Base-by-base conservation (phyloP, 2,329 filamentous ascomycete species). In the Leptographium flavum region DNA sequence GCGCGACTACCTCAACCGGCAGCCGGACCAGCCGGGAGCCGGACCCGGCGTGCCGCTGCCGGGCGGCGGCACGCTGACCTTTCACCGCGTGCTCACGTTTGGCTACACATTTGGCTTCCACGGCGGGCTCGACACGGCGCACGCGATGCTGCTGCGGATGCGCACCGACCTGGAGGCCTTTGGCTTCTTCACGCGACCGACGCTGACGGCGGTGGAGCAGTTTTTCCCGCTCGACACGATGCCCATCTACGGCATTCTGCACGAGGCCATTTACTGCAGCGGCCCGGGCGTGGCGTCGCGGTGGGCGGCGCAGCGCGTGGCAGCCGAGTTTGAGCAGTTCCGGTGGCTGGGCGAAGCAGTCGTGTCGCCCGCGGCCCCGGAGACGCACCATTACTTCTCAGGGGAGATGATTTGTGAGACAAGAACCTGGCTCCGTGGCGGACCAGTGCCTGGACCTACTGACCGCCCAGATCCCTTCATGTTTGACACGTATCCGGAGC, bases 201-300 rank as follows among this genome's bases (percentile, higher is more conserved):
- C 83, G 0, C 70, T 94, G 4, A 66, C 74, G 4, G 67, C 71
- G 0, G 66, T 94, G 22, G 87, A 94, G 58, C 62, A 69, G 19
- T 73, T 74, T 43, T 71, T 79, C 3, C 68, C 71, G 3, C 87
- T 87, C 56, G 87, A 95, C 56, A 73, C 76, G 35, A 77, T 79
- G 53, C 77, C 90, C 46, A 76, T 95, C 49, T 96, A 95, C 58
- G 82, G 84, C 22, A 69, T 95, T 33, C 66, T 95, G 3, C 90
- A 96, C 58, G 90, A 96, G 62, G 71, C 84, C 8, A 81, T 88
- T 53, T 96, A 95, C 67, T 90, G 83, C 59, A 76, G 83, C 60
- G 74, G 76, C 49, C 74, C 68, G 4, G 67, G 69, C 8, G 59
- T 71, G 30, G 69, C 76, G 9, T 81, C 85, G 2, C 73, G 76